A percentile compares a stretch with the other conserved stretches of the same genome.
These are phyloP conservation scores for Aspergillus japonicus DNA, from an alignment of 2,329 filamentous ascomycete species.

Conservation along the genomic window DNA sequence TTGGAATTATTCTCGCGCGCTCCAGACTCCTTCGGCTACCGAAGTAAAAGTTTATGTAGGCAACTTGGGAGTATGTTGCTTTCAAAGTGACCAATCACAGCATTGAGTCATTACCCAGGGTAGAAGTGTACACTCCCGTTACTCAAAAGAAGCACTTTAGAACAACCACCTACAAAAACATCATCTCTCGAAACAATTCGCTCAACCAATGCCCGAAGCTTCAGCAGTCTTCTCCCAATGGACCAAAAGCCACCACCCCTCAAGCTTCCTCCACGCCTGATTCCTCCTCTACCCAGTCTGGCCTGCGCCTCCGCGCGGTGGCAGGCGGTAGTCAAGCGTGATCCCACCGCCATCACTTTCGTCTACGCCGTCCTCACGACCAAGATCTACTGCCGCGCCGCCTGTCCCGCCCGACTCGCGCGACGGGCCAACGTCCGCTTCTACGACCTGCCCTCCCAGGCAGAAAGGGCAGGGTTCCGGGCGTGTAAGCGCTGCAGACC, in stretches of 20 bases:
- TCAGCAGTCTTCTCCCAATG: constrained; percentile 1
- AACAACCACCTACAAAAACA: neutral
- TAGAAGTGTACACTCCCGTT: neutral
- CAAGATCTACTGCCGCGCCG: constrained; percentile 57
- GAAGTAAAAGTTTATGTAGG: neutral
- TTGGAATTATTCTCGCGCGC: too few relatives aligned
- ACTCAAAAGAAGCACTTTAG: neutral
- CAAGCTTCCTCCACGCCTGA: constrained; percentile 25
- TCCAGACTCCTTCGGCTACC: too few relatives aligned
- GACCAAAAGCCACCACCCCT: constrained; percentile 13
- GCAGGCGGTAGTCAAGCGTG: constrained; percentile 48
- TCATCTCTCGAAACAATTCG: neutral
- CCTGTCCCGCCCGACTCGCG: constrained; percentile 58
- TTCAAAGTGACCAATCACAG: constrained; percentile 38
- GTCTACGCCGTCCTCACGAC: constrained; percentile 59
- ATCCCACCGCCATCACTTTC: constrained; percentile 48
- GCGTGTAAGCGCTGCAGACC: constrained; percentile 59
- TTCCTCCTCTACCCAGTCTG: neutral
- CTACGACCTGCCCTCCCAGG: constrained; percentile 49
- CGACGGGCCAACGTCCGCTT: constrained; percentile 57
- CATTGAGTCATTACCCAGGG: neutral
- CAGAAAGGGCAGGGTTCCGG: constrained; percentile 52
- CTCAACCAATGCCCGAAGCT: neutral
- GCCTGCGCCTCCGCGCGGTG: constrained; percentile 34
- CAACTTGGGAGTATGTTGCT: constrained; percentile 18